Percentiles rank a stretch among this genome's conserved stretches.
These are phyloP conservation scores for Epichloe scottii DNA, from an alignment of 2,329 filamentous ascomycete genomes.

Conservation along the genomic window DNA sequence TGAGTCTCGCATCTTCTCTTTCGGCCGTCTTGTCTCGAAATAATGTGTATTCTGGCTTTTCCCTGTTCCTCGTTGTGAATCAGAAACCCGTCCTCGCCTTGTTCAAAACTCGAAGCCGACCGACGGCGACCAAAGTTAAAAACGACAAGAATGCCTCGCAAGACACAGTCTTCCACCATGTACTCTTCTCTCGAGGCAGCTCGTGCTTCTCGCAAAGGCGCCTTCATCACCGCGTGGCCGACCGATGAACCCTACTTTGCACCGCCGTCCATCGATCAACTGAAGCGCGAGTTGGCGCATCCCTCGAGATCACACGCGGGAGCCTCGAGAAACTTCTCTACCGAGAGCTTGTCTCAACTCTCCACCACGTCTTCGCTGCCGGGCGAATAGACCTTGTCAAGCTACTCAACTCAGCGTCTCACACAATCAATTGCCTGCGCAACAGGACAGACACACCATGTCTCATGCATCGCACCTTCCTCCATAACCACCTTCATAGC, in stretches of 20 bases:
- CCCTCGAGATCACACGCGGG: neutral
- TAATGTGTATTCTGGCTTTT: too few species aligned
- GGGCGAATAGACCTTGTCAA: neutral
- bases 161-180: neutral
- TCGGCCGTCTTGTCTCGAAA: too few species aligned
- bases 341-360: neutral
- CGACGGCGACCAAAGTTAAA: neutral
- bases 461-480: neutral
- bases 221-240: constrained; percentile 17
- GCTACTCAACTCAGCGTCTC: neutral
- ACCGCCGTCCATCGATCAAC: constrained; percentile 4
- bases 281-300: neutral
- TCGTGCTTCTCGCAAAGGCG: constrained; percentile 11
- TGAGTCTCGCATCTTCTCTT: neutral
- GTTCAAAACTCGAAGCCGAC: neutral
- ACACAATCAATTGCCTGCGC: neutral
- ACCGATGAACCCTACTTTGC: constrained; percentile 13
- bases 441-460: neutral
- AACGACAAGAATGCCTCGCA: neutral
- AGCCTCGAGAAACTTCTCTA: neutral
- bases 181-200: constrained; percentile 16
- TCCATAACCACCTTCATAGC: neutral
- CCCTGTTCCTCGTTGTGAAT: too few species aligned
- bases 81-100: neutral
- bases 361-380: neutral